phyloP scores from a whole-genome alignment of 1,284 basidiomycete genomes.

The Naganishia albida region DNA sequence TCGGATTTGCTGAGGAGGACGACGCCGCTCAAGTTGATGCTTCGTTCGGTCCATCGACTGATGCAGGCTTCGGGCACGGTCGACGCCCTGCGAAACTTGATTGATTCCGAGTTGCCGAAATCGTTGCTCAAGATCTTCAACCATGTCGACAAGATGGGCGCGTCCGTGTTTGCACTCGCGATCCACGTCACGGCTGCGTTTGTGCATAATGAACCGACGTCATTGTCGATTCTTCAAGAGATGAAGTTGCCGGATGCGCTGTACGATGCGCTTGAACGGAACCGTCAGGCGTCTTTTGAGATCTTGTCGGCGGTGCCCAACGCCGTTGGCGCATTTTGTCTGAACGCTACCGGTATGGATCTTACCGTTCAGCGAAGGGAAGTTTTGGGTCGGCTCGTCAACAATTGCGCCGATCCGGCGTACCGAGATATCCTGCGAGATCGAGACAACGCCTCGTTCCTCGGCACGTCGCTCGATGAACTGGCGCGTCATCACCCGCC shows the following conservation, averaged over 20 bases:
- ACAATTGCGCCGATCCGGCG: conserved; percentile 79
- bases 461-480: conserved; percentile 90
- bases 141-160: conserved; percentile 78
- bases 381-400: conserved; percentile 81
- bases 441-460: conserved; percentile 85
- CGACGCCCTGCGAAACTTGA: conserved; percentile 90
- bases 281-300: conserved; percentile 84
- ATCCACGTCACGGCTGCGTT: conserved; percentile 98
- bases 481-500: conserved; percentile 93
- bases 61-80: conserved; percentile 93
- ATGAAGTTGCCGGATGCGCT: conserved; percentile 85
- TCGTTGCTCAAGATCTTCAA: conserved; percentile 88
- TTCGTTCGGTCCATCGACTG: conserved; percentile 92
- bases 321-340: conserved; percentile 93
- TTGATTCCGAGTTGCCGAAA: conserved; percentile 83
- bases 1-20: conserved; percentile 38
- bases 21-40: conserved; percentile 73
- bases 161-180: conserved; percentile 78
- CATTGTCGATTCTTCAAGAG: conserved; percentile 88
- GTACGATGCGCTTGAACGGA: conserved; percentile 78
- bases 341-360: conserved; percentile 86
- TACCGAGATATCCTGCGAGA: conserved; percentile 87
- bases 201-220: conserved; percentile 98
- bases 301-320: conserved; percentile 90
- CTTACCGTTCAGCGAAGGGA: conserved; percentile 73